phyloP scores from a whole-genome alignment of 31 red algal species.

The Asparagopsis taxiformis region DNA sequence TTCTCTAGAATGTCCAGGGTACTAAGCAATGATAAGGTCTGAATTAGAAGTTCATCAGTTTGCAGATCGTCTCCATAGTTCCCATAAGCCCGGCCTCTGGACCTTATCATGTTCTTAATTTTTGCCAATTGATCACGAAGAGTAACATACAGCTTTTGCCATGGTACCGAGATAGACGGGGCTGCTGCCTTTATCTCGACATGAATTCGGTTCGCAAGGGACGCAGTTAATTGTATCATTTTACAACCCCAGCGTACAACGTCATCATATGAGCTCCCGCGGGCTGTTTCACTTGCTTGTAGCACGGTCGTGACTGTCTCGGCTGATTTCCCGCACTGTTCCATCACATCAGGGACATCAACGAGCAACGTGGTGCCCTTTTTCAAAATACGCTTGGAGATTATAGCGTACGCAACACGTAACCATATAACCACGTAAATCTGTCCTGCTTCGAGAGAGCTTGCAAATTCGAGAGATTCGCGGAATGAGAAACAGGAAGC shows the following conservation, averaged over 20 bases:
- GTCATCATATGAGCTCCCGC: slow-evolving; percentile 9
- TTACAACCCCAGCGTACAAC: slow-evolving; percentile 12
- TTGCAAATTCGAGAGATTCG: slow-evolving; percentile 39
- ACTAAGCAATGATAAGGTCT: slow-evolving; percentile 17
- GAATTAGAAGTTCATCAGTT: slow-evolving; percentile 7
- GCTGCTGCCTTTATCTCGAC: not conserved
- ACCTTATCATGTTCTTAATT: not conserved
- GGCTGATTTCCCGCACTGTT: slow-evolving; percentile 22
- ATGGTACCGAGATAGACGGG: not conserved
- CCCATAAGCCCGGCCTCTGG: not conserved
- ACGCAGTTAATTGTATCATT: not conserved
- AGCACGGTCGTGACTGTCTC: slow-evolving; percentile 17
- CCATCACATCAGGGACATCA: slow-evolving; percentile 26
- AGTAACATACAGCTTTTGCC: slow-evolving; percentile 20
- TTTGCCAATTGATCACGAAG: slow-evolving; percentile 2
- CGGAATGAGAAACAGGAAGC: slow-evolving; percentile 52
- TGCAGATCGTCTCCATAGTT: not conserved
- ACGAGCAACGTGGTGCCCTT: slow-evolving; percentile 30
- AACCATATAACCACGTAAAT: slow-evolving; percentile 49
- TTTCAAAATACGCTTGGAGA: slow-evolving; percentile 45
- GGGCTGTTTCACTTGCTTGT: not conserved
- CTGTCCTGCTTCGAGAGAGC: not conserved
- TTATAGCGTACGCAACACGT: slow-evolving; percentile 32
- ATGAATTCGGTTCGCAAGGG: slow-evolving; percentile 6
- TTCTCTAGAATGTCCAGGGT: slow-evolving; percentile 3